Conservation (phyloP, 148 eudicot species). For the Gaultheria prostrata region DNA sequence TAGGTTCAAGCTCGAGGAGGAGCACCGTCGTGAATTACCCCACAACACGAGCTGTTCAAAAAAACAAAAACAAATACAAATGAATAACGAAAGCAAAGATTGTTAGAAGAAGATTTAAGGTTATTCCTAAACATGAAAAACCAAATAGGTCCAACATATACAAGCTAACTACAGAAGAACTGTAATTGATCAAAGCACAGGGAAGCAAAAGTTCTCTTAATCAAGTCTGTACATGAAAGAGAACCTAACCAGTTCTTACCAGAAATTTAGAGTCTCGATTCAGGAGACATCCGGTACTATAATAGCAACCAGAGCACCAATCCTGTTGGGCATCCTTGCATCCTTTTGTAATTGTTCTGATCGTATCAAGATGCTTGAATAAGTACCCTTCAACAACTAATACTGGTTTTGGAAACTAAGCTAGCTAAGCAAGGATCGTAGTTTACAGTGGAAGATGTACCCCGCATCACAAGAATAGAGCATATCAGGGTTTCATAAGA, state of each 20-base stretch:
- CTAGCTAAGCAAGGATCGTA: conserved; percentile 70
- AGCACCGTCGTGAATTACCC: no score
- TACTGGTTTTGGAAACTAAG: conserved; percentile 63
- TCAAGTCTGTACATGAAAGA: not conserved
- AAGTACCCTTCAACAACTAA: conserved; percentile 92
- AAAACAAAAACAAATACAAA: no score
- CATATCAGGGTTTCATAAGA: conserved; percentile 10
- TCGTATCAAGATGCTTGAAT: conserved; percentile 86
- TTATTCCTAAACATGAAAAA: no score
- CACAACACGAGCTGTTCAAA: no score
- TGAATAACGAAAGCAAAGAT: no score
- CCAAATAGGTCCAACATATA: no score
- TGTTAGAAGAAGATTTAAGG: no score
- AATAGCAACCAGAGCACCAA: conserved; percentile 82
- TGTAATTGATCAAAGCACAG: no score
- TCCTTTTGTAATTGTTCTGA: conserved; percentile 66
- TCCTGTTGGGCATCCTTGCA: conserved; percentile 79
- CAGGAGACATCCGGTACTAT: conserved; percentile 91
- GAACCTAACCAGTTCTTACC: conserved; percentile 38
- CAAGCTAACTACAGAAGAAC: not conserved
- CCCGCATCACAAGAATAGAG: conserved; percentile 38
- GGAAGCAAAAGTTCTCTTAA: not conserved
- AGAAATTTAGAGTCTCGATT: conserved; percentile 88
- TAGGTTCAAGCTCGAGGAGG: no score
- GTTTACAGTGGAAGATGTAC: conserved; percentile 74